Base-by-base conservation (phyloP, 2,329 filamentous ascomycete genomes). In the Colletotrichum abscissum region DNA sequence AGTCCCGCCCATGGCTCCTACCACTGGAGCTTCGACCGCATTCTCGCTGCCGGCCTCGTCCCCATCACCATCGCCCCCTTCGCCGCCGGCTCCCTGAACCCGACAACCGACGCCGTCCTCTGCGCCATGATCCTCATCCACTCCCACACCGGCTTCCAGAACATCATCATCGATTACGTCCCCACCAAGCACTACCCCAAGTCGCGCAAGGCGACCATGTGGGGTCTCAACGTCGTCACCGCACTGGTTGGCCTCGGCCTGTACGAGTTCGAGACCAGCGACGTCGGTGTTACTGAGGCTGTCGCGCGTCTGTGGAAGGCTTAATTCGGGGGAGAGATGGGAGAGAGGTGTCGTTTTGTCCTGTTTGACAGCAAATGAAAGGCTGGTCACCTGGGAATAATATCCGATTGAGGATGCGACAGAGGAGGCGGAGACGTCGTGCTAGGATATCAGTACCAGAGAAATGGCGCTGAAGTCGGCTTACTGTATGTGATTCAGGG, bases 211-310 rank as follows among this genome's bases (percentile, higher is more conserved):
- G 67, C 87, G n/a, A 88, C 92, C 81, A 90, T 89, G 83, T 98
- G 95, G 95, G 86, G 88, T 49, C 90, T 98, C 75, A 95, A 95
- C 80, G 85, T 88, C 58, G 92, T 90, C 73, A 98, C 97, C 12
- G 87, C 96, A 72, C 86, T 94, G 65, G 94, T 95, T 75, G 95
- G 94, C 63, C 89, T 98, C 76, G 95, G 95, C 71, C 89, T 98
- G 80, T 99, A 99, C 86, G 96, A 98, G 85, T 98, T 98, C 80
- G 97, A 99, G 92, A 99, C 97, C 38, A 98, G 98, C 81, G 97
- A 99, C 78, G 95, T 99, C 65, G 97, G 97, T 77, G 84, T 99
- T 73, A 98, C 95, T 9, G 96, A 97, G 88, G 93, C 92, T 38
- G 88, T 98, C 77, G 95, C 93, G 89, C 91, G 93, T 81, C 87